phyloP scores from a whole-genome alignment of 2,329 filamentous ascomycete genomes.

The Alternaria rosae region DNA sequence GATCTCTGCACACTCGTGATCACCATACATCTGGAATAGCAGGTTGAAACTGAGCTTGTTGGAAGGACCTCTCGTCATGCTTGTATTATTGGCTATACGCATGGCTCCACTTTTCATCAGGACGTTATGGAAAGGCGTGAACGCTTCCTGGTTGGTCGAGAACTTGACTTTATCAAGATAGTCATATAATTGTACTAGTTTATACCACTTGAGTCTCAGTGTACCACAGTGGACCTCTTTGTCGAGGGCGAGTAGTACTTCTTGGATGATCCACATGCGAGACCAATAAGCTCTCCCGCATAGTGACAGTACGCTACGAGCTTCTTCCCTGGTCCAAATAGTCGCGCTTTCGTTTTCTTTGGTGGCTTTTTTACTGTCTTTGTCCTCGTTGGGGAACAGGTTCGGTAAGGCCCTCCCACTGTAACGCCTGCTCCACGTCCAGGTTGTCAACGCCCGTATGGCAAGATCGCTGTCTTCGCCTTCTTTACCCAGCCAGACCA shows the following conservation, averaged over 20 bases:
- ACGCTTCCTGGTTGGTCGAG: fast-evolving
- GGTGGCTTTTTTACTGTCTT: background rate
- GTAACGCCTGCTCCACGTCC: background rate
- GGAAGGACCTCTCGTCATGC: no score
- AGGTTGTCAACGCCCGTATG: no score
- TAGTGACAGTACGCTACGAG: background rate
- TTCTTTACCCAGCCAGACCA: background rate
- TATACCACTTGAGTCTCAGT: background rate
- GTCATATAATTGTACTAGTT: background rate
- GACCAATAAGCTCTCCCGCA: background rate
- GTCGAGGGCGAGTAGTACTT: background rate
- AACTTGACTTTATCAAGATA: background rate
- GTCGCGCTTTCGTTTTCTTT: background rate
- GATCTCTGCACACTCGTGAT: background rate
- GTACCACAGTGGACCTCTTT: background rate
- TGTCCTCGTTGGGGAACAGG: background rate
- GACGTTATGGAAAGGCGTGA: background rate
- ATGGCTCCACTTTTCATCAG: background rate
- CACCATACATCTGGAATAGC: background rate
- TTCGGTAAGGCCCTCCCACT: background rate
- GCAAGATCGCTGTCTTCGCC: background rate
- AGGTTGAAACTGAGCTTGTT: background rate
- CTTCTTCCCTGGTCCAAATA: background rate
- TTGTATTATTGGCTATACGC: background rate
- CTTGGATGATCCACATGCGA: constrained; percentile 1